Percentiles rank a stretch among this genome's conserved stretches.
Evolutionary conservation across 1,284 basidiomycete species (phyloP).

Genomic region (Puccinia brachypodii): DNA sequence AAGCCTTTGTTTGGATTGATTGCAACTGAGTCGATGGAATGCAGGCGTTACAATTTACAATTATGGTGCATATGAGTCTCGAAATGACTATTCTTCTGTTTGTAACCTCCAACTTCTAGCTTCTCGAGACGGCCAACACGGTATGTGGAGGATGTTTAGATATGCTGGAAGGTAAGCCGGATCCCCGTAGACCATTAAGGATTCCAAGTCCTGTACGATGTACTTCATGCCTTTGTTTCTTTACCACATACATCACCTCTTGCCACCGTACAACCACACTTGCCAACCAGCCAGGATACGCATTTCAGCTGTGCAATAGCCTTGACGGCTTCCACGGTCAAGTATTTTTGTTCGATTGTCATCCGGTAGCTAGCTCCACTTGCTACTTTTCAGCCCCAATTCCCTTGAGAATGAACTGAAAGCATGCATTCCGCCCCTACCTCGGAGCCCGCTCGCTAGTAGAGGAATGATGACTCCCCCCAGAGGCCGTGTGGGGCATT

Average conservation of each 20-base stretch:
- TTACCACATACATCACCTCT: background rate
- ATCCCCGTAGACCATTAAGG: no score
- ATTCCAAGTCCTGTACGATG: no score
- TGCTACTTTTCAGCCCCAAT: background rate
- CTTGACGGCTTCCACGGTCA: background rate
- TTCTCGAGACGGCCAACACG: background rate
- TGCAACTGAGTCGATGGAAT: background rate
- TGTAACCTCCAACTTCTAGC: background rate
- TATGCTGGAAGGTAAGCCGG: background rate
- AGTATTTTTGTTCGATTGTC: background rate
- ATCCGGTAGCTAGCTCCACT: background rate
- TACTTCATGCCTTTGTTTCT: background rate
- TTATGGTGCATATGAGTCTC: background rate
- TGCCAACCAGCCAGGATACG: background rate
- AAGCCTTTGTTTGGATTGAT: background rate
- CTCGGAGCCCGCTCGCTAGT: background rate
- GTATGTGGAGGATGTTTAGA: no score
- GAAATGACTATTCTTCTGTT: background rate
- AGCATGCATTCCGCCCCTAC: background rate
- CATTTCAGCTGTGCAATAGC: background rate
- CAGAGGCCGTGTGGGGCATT: background rate
- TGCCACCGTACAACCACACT: background rate
- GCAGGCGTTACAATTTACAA: conserved; percentile 5
- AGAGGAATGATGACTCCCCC: background rate
- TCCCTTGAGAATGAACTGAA: background rate